These are phyloP conservation scores for Ramularia endophylla DNA, from an alignment of 2,329 filamentous ascomycete genomes.

Conservation along the genomic window DNA sequence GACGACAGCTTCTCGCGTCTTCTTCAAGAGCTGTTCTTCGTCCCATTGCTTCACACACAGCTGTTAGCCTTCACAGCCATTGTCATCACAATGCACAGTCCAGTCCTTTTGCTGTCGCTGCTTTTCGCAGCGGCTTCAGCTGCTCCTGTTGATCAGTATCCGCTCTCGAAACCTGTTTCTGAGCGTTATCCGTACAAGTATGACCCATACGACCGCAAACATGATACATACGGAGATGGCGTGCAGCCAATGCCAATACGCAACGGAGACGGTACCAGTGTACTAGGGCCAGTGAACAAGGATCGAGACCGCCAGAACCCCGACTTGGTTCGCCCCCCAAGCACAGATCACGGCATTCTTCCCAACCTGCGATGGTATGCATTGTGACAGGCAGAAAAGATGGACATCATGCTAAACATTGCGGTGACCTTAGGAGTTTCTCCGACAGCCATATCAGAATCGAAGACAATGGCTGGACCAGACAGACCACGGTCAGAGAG, in stretches of 20 bases:
- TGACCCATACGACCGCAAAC: constrained; percentile 57
- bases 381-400: too few relatives aligned
- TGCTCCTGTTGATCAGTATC: constrained; percentile 33
- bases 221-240: constrained; percentile 55
- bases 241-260: constrained; percentile 56
- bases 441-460: constrained; percentile 43
- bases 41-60: too few relatives aligned
- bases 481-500: constrained; percentile 64
- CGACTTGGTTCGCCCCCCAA: constrained; percentile 64
- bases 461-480: constrained; percentile 70
- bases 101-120: not conserved
- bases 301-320: constrained; percentile 64
- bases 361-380: constrained; percentile 62
- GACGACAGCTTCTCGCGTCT: too few relatives aligned
- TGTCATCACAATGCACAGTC: too few relatives aligned
- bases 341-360: constrained; percentile 65
- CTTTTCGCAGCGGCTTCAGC: constrained; percentile 16
- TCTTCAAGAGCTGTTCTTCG: too few relatives aligned
- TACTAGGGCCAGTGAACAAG: constrained; percentile 64
- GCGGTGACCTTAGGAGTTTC: constrained; percentile 30
- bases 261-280: constrained; percentile 51
- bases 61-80: too few relatives aligned
- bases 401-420: constrained; percentile 30
- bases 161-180: constrained; percentile 24
- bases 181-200: constrained; percentile 52